These are phyloP conservation scores for Sporothrix mexicana DNA, from an alignment of 2,329 filamentous ascomycete genomes.

Conservation along the genomic window DNA sequence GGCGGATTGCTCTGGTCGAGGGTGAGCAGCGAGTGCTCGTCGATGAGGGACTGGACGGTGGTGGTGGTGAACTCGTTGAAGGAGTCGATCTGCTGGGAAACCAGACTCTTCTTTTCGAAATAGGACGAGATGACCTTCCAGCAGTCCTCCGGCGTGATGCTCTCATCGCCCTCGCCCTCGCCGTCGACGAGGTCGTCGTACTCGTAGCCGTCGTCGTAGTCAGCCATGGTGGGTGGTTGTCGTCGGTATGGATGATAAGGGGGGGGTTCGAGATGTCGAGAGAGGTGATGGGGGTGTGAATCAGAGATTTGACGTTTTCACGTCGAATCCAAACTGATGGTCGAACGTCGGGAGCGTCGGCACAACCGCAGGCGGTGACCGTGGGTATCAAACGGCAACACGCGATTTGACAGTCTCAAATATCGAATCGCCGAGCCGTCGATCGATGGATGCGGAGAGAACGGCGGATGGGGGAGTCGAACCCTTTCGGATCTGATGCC, in stretches of 20 bases:
- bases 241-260: neutral
- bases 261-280: neutral
- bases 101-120: slow-evolving; percentile 93
- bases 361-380: neutral
- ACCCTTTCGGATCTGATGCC: slow-evolving; percentile 30
- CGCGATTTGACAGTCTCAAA: neutral
- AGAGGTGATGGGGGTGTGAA: neutral
- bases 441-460: neutral
- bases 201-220: slow-evolving; percentile 61
- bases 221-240: slow-evolving; percentile 52
- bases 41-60: slow-evolving; percentile 93
- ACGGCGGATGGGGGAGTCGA: neutral
- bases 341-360: neutral
- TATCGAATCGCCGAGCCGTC: neutral
- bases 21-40: slow-evolving; percentile 89
- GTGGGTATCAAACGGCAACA: neutral
- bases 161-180: slow-evolving; percentile 73
- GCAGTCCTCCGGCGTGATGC: slow-evolving; percentile 95
- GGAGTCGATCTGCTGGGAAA: slow-evolving; percentile 96
- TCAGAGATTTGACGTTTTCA: neutral
- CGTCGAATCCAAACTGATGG: neutral
- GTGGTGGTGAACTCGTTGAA: slow-evolving; percentile 96
- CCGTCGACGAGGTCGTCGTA: slow-evolving; percentile 57
- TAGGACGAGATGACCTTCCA: slow-evolving; percentile 98
- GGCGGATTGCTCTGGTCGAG: slow-evolving; percentile 90